phyloP scores from a whole-genome alignment of 2,329 filamentous ascomycete species.

The Penicillium sp. region DNA sequence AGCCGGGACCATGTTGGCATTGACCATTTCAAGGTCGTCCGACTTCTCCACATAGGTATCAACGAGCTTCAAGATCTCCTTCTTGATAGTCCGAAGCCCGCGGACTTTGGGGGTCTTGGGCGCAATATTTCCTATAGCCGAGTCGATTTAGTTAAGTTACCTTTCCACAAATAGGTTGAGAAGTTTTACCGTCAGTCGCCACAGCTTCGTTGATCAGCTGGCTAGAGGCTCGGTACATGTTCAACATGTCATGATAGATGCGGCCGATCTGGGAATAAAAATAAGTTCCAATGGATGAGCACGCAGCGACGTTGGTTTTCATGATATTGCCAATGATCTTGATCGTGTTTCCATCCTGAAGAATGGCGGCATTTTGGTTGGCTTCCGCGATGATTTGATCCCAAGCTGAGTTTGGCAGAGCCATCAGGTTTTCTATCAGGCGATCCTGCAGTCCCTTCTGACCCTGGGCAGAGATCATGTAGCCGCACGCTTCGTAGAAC shows the following conservation, averaged over 20 bases:
- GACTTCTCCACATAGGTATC: slow-evolving; percentile 98
- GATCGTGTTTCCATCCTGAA: slow-evolving; percentile 92
- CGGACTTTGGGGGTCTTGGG: slow-evolving; percentile 97
- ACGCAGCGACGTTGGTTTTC: slow-evolving; percentile 99
- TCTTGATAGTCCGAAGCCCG: slow-evolving; percentile 95
- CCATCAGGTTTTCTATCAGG: slow-evolving; percentile 87
- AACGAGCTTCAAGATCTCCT: slow-evolving; percentile 97
- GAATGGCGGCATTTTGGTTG: slow-evolving; percentile 75
- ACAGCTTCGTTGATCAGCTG: slow-evolving; percentile 93
- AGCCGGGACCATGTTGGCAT: slow-evolving; percentile 91
- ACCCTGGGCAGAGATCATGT: slow-evolving; percentile 97
- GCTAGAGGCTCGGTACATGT: slow-evolving; percentile 98
- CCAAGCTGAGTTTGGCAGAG: slow-evolving; percentile 89
- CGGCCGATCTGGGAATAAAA: slow-evolving; percentile 97
- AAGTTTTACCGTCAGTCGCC: slow-evolving; percentile 67
- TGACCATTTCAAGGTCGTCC: slow-evolving; percentile 90
- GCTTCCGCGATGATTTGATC: slow-evolving; percentile 89
- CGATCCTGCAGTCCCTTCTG: slow-evolving; percentile 93
- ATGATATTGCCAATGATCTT: slow-evolving; percentile 99
- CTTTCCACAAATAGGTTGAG: neutral
- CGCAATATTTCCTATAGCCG: slow-evolving; percentile 69
- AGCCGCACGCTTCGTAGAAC: slow-evolving; percentile 97
- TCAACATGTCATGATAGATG: slow-evolving; percentile 97
- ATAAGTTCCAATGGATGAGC: slow-evolving; percentile 91
- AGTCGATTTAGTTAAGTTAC: neutral